A percentile compares a stretch with the other conserved stretches of the same genome.
Evolutionary conservation across 768 basidiomycete genomes (phyloP).

Genomic region (Pluteus cervinus): DNA sequence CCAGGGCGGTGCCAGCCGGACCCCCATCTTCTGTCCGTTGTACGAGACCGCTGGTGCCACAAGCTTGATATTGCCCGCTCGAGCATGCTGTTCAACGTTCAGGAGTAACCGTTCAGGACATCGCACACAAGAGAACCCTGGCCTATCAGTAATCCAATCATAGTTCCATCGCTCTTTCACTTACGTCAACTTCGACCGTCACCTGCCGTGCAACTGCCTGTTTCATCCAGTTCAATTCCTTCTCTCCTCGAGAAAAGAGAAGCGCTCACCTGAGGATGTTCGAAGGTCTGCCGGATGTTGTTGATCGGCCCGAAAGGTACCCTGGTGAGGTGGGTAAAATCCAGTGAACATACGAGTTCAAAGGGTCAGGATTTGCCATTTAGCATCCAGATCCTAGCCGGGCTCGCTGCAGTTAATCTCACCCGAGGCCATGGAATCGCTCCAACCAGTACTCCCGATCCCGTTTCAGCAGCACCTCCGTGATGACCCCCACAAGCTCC

Average conservation of each 20-base stretch:
- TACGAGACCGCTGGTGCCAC: constrained; percentile 79
- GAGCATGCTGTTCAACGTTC: constrained; percentile 48
- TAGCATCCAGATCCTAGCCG: no score
- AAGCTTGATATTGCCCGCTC: constrained; percentile 71
- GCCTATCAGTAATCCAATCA: constrained; percentile 2
- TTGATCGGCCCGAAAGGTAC: constrained; percentile 92
- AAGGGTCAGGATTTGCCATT: no score
- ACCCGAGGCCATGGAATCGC: constrained; percentile 75
- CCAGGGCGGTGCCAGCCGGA: constrained; percentile 79
- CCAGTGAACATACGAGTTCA: constrained; percentile 1
- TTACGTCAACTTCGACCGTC: constrained; percentile 73
- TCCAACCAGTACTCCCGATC: constrained; percentile 71
- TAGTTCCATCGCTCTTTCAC: constrained; percentile 14
- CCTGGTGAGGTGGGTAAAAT: constrained; percentile 25
- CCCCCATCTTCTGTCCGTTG: constrained; percentile 72
- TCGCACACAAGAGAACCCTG: neutral
- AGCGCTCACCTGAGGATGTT: constrained; percentile 60
- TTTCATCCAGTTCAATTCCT: constrained; percentile 8
- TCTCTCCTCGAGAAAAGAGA: constrained; percentile 5
- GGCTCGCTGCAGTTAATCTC: no score
- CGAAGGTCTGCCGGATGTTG: constrained; percentile 83
- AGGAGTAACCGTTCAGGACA: constrained; percentile 11
- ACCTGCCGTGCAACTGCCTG: constrained; percentile 73
- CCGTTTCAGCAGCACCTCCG: constrained; percentile 47
- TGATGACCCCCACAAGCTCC: constrained; percentile 65